Evolutionary conservation across 106 monocot species (phyloP), one percentile per base, ranked within the genome.

Genomic region (Dactylorhiza incarnata): DNA sequence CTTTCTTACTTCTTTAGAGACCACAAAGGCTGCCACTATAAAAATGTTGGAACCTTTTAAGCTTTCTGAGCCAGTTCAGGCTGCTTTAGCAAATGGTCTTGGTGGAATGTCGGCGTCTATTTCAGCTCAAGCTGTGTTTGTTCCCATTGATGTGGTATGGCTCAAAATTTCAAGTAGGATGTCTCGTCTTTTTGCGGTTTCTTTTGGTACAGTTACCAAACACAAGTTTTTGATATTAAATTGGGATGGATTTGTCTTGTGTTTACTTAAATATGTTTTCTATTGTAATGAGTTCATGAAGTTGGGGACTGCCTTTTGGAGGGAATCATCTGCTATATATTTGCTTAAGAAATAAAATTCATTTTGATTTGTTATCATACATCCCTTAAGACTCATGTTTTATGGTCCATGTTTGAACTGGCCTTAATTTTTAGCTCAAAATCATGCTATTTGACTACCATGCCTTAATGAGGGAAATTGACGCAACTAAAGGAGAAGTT

Each of bases 61-160:
- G 58, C 74, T 99, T 19, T 86, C 99, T 47, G 99, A 99, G 74
- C 83, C 94, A 54, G 82, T 76, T 22, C 85, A 94, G 72, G 99
- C 99, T 78, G 99, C 99, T 25, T 56, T 99, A 76, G 89, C 92
- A 67, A 99, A 99, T 82, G 99, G 99, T 62, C 71, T 90, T 58
- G 91, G 83, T 9, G 99, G 99, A 75, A 84, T 94, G 85, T 75
- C 78, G 15, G 94, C 99, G 25, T 99, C 99, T 81, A 37, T 94
- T 49, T 84, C 79, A 37, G 88, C 99, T 73, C 99, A 99, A 74
- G 80, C 94, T 66, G 80, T 99, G 0, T 94, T 94, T 87, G 90
- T 99, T 71, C 99, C 99, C 46, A 88, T 99, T 61, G 99, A 99
- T 81, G 99, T 99, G 99, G 99, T 99, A 91, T 75, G 75, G 52